phyloP scores from a whole-genome alignment of 192 early-diverging fungal species.

The Coemansia sp. region DNA sequence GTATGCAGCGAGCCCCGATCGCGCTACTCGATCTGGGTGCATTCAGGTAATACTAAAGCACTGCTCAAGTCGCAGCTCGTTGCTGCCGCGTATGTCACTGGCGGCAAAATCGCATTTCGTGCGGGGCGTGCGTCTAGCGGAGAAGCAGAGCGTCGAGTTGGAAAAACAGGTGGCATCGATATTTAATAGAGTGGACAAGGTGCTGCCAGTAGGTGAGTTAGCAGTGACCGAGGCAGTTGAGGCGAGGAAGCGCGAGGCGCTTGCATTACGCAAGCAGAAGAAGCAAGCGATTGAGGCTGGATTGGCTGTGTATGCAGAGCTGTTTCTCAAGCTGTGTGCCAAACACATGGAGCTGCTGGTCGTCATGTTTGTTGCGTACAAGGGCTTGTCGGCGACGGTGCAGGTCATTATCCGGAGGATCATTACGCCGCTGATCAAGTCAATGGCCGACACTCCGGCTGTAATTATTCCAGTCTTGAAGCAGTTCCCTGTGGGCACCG shows the following conservation, averaged over 20 bases:
- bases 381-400: constrained; percentile 5
- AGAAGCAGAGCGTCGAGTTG: background rate
- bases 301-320: constrained; percentile 31
- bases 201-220: background rate
- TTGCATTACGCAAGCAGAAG: constrained; percentile 18
- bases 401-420: constrained; percentile 21
- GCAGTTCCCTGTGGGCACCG: constrained; percentile 31
- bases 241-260: constrained; percentile 11
- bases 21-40: constrained; percentile 37
- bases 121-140: background rate
- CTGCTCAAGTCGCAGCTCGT: constrained; percentile 5
- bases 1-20: constrained; percentile 26
- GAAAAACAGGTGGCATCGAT: background rate
- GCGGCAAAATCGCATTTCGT: background rate
- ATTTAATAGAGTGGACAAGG: background rate
- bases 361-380: constrained; percentile 28
- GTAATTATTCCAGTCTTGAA: constrained; percentile 29
- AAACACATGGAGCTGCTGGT: constrained; percentile 30
- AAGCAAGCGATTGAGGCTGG: constrained; percentile 17
- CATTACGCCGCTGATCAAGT: constrained; percentile 43
- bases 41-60: constrained; percentile 46
- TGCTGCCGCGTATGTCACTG: background rate
- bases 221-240: constrained; percentile 2
- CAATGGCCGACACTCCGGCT: constrained; percentile 13
- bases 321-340: constrained; percentile 41